These are phyloP conservation scores for Peniophora sp. DNA, from an alignment of 1,284 basidiomycete genomes.

Conservation along the genomic window DNA sequence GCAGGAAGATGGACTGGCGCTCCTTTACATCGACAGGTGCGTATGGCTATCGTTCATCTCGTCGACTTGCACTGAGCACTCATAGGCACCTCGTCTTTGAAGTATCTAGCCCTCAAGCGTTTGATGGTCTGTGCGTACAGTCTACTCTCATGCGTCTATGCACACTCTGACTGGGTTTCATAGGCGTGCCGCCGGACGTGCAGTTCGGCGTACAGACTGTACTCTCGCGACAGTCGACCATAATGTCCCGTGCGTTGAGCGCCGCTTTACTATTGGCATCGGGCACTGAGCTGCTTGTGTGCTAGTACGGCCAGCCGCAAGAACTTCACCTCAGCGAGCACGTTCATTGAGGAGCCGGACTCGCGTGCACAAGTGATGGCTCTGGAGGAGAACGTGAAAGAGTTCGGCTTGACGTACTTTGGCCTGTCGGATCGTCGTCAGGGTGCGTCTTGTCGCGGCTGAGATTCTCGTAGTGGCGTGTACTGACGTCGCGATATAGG, in stretches of 20 bases:
- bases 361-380: slow-evolving; percentile 88
- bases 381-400: slow-evolving; percentile 91
- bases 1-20: slow-evolving; percentile 77
- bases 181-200: slow-evolving; percentile 74
- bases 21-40: slow-evolving; percentile 90
- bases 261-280: neutral
- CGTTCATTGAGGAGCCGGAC: slow-evolving; percentile 85
- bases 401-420: slow-evolving; percentile 93
- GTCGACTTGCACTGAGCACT: neutral
- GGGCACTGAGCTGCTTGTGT: neutral
- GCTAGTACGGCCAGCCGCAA: slow-evolving; percentile 79
- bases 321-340: slow-evolving; percentile 66
- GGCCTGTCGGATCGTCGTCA: slow-evolving; percentile 88
- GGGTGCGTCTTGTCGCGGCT: slow-evolving; percentile 44
- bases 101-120: slow-evolving; percentile 96
- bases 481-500: slow-evolving; percentile 33
- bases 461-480: too few species aligned
- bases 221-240: slow-evolving; percentile 94
- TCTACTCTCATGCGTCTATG: neutral
- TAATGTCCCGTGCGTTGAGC: slow-evolving; percentile 83
- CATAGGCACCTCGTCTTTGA: slow-evolving; percentile 88
- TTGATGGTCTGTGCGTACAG: slow-evolving; percentile 79
- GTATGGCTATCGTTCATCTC: slow-evolving; percentile 12
- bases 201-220: slow-evolving; percentile 87
- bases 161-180: slow-evolving; percentile 3